Conservation (phyloP, 805 yeast species). For the Priceomyces haplophilus region DNA sequence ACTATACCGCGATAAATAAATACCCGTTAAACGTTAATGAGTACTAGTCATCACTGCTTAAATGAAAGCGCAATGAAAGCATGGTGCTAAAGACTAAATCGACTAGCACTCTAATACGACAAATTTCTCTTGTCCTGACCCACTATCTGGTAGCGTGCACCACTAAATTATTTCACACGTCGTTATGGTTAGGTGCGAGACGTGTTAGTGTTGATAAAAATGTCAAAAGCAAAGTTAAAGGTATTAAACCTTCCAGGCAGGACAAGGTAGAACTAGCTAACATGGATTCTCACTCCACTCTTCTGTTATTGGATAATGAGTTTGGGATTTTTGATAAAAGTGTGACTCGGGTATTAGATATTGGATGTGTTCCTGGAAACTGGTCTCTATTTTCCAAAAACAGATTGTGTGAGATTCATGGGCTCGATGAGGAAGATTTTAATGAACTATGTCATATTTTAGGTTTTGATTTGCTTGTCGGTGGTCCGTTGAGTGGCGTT, state of each 20-base stretch:
- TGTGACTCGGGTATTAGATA: slow-evolving; percentile 33
- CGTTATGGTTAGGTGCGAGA: slow-evolving; percentile 1
- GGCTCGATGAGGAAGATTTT: slow-evolving; percentile 24
- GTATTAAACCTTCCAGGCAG: slow-evolving; percentile 17
- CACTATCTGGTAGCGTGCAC: no score
- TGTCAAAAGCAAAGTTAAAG: background rate
- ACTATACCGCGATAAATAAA: background rate
- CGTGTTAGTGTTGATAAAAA: slow-evolving; percentile 3
- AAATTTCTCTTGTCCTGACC: no score
- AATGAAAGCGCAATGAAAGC: no score
- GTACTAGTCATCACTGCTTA: no score
- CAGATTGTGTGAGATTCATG: slow-evolving; percentile 26
- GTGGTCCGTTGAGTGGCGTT: slow-evolving; percentile 77
- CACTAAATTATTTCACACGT: background rate
- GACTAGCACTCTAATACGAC: no score
- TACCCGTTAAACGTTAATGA: no score
- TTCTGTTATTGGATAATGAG: slow-evolving; percentile 26
- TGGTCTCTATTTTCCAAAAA: slow-evolving; percentile 34
- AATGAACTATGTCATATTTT: slow-evolving; percentile 31
- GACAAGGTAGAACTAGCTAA: slow-evolving; percentile 24
- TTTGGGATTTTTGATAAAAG: slow-evolving; percentile 23
- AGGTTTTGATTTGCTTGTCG: slow-evolving; percentile 61
- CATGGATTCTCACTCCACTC: slow-evolving; percentile 21
- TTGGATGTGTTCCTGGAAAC: slow-evolving; percentile 42
- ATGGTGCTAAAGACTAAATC: no score